Evolutionary conservation across 768 basidiomycete species (phyloP), one percentile per base, ranked within the genome.

Genomic region (Naganishia antarctica): DNA sequence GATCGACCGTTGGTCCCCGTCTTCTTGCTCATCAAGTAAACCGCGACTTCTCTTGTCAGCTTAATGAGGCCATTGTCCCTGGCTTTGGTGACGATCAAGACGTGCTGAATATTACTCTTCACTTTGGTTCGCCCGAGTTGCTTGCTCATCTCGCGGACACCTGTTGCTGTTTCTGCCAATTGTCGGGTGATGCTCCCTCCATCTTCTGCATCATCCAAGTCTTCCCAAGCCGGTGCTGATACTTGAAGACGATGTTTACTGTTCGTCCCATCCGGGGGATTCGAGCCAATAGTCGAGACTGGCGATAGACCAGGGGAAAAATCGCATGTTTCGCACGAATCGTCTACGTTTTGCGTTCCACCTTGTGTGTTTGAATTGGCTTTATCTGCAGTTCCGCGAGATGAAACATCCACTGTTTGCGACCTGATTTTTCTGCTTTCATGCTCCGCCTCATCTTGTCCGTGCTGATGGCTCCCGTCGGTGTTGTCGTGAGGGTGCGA

Each of bases 81-180:
- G 41, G 96, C 96, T 78, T 99, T 99, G 47, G 96, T 99, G 69
- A 99, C 86, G 75, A 99, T 91, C 64, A 99, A 83, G 68, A 99
- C 83, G 65, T 84, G 90, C 77, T 97, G 91, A 63, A 98, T 91
- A 72, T 89, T 88, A 16, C 90, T 88, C 53, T 86, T 86, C 63
- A 98, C 90, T 32, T 91, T 84, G 4, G 94, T 91, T 61, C 94
- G 88, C 60, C 94, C 96, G 18, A 99, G 86, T 77, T 94, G 90
- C 78, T 94, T 94, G 84, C 91, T 94, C 91, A 97, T 93, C 79
- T 99, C 96, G 50, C 96, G 84, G 12, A 99, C 96, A 41, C 91
- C 89, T 13, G 91, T 90, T 18, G 96, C 96, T 21, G 96, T 99
- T 80, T 94, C 94, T 8, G 94, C 96, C 15, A 99, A 82, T 70